A percentile compares a stretch with the other conserved stretches of the same genome.
Conservation (phyloP, 306 rosid genomes). For the Vigna trinervia region DNA sequence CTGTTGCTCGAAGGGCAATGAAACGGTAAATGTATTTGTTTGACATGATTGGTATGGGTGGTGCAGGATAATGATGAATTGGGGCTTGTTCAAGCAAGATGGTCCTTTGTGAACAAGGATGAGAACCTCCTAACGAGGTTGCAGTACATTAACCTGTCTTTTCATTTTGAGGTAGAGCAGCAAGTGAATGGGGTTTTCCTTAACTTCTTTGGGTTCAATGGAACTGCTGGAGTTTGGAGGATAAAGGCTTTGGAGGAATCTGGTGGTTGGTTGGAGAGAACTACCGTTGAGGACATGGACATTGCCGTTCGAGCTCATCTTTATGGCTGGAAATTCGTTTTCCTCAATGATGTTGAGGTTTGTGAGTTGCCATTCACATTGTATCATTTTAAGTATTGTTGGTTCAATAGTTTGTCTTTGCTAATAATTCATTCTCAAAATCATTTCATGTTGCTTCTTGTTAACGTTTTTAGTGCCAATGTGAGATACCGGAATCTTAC, state of each 20-base stretch:
- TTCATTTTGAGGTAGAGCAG: slow-evolving; percentile 96
- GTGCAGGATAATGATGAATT: slow-evolving; percentile 75
- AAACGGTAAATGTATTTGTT: slow-evolving; percentile 10
- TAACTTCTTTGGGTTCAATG: slow-evolving; percentile 94
- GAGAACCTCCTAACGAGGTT: slow-evolving; percentile 86
- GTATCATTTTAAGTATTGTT: neutral
- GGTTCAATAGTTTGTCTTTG: neutral
- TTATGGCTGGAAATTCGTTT: slow-evolving; percentile 94
- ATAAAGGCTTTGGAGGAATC: slow-evolving; percentile 87
- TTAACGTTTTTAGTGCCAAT: slow-evolving; percentile 79
- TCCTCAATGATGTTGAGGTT: slow-evolving; percentile 98
- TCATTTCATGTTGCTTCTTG: slow-evolving; percentile 36
- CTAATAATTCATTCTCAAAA: slow-evolving; percentile 11
- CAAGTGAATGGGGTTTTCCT: slow-evolving; percentile 88
- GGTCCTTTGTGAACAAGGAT: slow-evolving; percentile 98
- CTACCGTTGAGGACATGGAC: slow-evolving; percentile 98
- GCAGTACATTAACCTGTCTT: slow-evolving; percentile 84
- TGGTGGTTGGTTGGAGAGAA: slow-evolving; percentile 98
- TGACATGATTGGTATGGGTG: slow-evolving; percentile 28
- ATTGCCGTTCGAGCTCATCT: slow-evolving; percentile 98
- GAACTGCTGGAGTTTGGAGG: slow-evolving; percentile 99
- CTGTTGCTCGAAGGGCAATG: slow-evolving; percentile 9
- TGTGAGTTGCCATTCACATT: slow-evolving; percentile 21
- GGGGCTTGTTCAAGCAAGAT: slow-evolving; percentile 91
- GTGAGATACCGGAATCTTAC: slow-evolving; percentile 94